phyloP scores from a whole-genome alignment of 139 green algal genomes.

The Micromonas commoda region DNA sequence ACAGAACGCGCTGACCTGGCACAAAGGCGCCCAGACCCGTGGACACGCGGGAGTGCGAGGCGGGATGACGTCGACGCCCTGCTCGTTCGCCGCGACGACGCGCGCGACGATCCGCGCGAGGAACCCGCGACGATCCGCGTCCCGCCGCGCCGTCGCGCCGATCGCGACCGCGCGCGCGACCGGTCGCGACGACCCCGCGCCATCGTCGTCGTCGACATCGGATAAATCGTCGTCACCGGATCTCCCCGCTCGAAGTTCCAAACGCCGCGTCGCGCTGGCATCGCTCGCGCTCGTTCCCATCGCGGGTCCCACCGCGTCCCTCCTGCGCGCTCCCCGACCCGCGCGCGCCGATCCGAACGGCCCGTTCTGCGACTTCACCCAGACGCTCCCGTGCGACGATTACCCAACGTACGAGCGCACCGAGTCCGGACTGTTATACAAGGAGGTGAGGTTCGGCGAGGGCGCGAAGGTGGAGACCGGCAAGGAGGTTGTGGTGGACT shows the following conservation, averaged over 20 bases:
- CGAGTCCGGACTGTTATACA: neutral
- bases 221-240: neutral
- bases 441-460: constrained; percentile 47
- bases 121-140: no score
- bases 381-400: neutral
- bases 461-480: constrained; percentile 37
- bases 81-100: no score
- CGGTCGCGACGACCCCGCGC: no score
- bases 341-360: neutral
- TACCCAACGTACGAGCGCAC: neutral
- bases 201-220: neutral
- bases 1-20: no score
- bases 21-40: no score
- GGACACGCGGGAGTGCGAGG: no score
- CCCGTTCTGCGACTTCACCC: neutral
- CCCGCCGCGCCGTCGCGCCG: no score
- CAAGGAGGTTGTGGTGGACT: constrained; percentile 64
- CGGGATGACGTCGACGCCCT: no score
- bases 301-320: no score
- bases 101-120: no score
- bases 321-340: neutral
- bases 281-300: neutral
- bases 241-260: neutral
- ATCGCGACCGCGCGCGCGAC: no score
- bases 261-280: no score